Base-by-base conservation (phyloP, 345 rosid species). In the Salix brachista region DNA sequence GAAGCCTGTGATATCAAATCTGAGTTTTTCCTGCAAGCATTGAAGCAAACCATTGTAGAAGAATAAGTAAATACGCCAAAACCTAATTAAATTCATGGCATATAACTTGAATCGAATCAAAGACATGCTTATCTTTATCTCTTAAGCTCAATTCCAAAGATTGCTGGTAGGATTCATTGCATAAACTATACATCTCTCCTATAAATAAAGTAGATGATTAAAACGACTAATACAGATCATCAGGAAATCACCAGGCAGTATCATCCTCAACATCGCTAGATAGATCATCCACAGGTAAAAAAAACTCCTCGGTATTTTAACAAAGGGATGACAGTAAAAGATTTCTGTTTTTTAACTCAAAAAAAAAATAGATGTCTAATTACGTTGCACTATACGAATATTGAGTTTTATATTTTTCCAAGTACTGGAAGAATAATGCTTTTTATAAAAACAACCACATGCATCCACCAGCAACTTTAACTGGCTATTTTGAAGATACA, bases 41-140 rank as follows among this genome's bases (percentile, higher is more conserved):
- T 54, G 37, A n/a, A 69, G 46, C 62, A 56, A 16, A 62, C 69
- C 76, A 48, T 80, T 52, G 72, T 36, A 71, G 65, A 36, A 66
- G 71, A 44, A 50, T 69, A 74, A 76, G 80, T 23, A 65, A 7
- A 61, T 25, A 17, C 5, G 13, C 67, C 78, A 77, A 52, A 69
- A 41, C 37, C 30, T 13, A 76, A 69, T 23, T 25, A 41, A 67
- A 25, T 19, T 21, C 19, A 25, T 28, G 69, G 44, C 71, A 65
- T 37, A 44, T 39, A 71, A 62, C 67, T 34, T 62, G 62, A n/a
- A 83, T 69, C 56, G 70, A 72, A 79, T 66, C 18, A 61, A 44
- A 79, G 58, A 74, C 72, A 80, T 71, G 70, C 84, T 87, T 85
- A 80, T 83, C 85, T 81, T 87, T 83, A 75, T 83, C 85, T 81